Conservation (phyloP, 2,329 filamentous ascomycete species). For the Metarhizium brunneum region DNA sequence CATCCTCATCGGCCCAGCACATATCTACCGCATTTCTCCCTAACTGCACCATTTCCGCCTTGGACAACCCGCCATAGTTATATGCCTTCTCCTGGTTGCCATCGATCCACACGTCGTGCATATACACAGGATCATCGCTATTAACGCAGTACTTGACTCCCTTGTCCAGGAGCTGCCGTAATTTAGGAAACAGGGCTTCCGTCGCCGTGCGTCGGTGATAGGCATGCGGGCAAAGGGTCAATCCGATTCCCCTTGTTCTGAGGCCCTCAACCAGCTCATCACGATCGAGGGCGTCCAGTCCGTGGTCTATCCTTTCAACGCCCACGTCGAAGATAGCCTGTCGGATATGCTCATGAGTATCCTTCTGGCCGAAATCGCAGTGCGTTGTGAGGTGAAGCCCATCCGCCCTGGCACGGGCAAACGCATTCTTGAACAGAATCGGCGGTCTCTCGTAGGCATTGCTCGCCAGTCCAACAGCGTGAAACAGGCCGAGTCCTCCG, state of each 20-base stretch:
- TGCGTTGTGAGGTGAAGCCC: conserved; percentile 38
- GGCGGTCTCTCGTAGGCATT: conserved; percentile 37
- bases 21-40: conserved; percentile 34
- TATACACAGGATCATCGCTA: conserved; percentile 62
- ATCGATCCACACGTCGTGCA: conserved; percentile 40
- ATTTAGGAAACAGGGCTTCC: conserved; percentile 39
- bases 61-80: conserved; percentile 28
- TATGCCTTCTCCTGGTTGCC: conserved; percentile 36
- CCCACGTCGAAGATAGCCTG: conserved; percentile 51
- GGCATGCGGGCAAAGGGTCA: conserved; percentile 56
- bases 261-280: conserved; percentile 46
- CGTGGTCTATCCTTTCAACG: conserved; percentile 63
- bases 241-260: conserved; percentile 42
- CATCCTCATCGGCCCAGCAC: conserved; percentile 31
- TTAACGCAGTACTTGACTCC: conserved; percentile 62
- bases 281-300: conserved; percentile 54
- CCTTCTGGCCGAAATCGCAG: conserved; percentile 41
- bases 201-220: conserved; percentile 13
- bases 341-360: conserved; percentile 41
- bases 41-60: conserved; percentile 32
- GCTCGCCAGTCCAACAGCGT: conserved; percentile 36
- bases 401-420: conserved; percentile 24
- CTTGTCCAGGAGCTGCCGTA: conserved; percentile 45
- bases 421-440: conserved; percentile 31
- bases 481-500: conserved; percentile 27